A percentile compares a stretch with the other conserved stretches of the same genome.
Conservation (phyloP, 495 filamentous ascomycete species). For the Ramalina peruviana region DNA sequence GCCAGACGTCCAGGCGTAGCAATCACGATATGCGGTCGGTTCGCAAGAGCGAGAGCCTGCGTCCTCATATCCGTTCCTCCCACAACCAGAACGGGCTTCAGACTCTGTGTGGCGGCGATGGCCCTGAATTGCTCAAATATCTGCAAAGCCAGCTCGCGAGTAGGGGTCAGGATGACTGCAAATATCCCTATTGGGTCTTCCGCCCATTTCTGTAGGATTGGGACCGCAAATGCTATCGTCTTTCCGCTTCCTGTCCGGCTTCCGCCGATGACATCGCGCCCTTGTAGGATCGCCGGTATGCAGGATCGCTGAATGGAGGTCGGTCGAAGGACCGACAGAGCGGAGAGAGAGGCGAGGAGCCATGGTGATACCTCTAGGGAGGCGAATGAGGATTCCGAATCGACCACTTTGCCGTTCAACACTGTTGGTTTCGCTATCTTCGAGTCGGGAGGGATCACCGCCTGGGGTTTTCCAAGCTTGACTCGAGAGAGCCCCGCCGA, state of each 20-base stretch:
- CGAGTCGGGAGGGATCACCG: neutral
- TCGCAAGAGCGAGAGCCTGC: constrained; percentile 70
- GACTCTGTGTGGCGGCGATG: constrained; percentile 67
- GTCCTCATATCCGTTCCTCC: constrained; percentile 85
- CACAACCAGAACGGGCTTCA: constrained; percentile 76
- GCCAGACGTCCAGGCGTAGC: constrained; percentile 89
- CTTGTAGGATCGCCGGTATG: constrained; percentile 81
- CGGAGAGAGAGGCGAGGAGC: constrained; percentile 71
- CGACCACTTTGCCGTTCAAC: constrained; percentile 19
- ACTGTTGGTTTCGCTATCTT: constrained; percentile 9
- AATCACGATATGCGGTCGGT: constrained; percentile 80
- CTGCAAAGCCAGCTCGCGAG: constrained; percentile 85
- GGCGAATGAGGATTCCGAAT: constrained; percentile 53
- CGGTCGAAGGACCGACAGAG: constrained; percentile 78
- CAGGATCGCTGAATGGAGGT: constrained; percentile 86
- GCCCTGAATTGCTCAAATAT: constrained; percentile 93
- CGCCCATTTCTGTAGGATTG: constrained; percentile 87
- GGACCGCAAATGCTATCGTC: constrained; percentile 90
- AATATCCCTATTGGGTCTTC: constrained; percentile 85
- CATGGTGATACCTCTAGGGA: constrained; percentile 66
- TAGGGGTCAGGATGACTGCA: constrained; percentile 80
- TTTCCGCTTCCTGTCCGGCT: constrained; percentile 96
- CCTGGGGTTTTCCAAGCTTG: neutral
- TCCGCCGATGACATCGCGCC: constrained; percentile 85
- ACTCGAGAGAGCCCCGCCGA: constrained; percentile 5